Conservation (phyloP, 106 monocot species). For the Allium sativum region DNA sequence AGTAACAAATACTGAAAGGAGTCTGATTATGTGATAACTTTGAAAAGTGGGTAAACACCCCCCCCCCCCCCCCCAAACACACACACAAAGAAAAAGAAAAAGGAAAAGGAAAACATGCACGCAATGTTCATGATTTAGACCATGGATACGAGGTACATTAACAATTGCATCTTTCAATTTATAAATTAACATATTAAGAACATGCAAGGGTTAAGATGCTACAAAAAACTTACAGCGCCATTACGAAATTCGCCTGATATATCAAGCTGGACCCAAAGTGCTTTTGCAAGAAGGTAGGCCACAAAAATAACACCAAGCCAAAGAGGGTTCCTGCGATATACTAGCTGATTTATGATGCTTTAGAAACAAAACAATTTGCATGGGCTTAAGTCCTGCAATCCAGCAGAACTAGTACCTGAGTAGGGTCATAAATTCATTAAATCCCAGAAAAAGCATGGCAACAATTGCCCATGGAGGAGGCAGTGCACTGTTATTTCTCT, state of each 20-base stretch:
- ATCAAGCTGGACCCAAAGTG: constrained; percentile 95
- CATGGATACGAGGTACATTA: too few relatives aligned
- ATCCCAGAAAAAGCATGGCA: constrained; percentile 72
- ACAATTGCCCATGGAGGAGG: constrained; percentile 95
- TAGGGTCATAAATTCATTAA: constrained; percentile 95
- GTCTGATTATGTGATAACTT: too few relatives aligned
- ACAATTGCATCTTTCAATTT: too few relatives aligned
- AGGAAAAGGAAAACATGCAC: too few relatives aligned
- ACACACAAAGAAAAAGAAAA: too few relatives aligned
- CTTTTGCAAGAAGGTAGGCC: constrained; percentile 68
- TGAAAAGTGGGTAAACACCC: too few relatives aligned
- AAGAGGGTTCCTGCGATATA: constrained; percentile 60
- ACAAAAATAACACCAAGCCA: constrained; percentile 78
- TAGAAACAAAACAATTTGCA: not conserved
- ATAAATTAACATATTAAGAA: too few relatives aligned
- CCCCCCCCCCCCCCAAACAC: too few relatives aligned
- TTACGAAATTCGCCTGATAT: constrained; percentile 65
- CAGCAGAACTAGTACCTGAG: constrained; percentile 38
- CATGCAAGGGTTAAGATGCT: too few relatives aligned
- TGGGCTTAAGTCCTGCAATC: not conserved
- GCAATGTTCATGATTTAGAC: too few relatives aligned
- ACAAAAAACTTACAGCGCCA: constrained; percentile 61
- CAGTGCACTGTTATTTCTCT: constrained; percentile 83
- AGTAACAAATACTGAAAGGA: too few relatives aligned
- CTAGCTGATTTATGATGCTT: not conserved